Evolutionary conservation across 2,329 filamentous ascomycete genomes (phyloP), one percentile per base, ranked within the genome.

Genomic region (Verticillium dahliae): DNA sequence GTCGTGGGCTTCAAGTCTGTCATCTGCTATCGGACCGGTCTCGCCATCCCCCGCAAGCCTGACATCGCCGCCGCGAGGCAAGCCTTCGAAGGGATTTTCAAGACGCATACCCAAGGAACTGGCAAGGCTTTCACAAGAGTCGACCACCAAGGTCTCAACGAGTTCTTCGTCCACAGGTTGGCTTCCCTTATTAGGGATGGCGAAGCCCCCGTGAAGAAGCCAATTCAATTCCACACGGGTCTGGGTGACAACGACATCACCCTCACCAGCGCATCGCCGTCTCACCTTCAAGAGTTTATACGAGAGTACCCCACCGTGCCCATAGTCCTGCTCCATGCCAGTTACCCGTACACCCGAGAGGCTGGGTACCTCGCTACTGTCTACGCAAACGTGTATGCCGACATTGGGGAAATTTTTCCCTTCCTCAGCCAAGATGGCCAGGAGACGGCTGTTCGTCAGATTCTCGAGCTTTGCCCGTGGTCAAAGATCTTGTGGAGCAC

Each of bases 1-100:
- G 87, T 96, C 1, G 90, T 85, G 1, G 91, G 84, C 2, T 96
- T 96, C 81, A 95, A 96, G 73, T 90, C 87, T 1, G 86, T 93
- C 57, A 85, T 96, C 61, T 94, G 91, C 74, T 95, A 95, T 71
- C 83, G 91, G 14, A 90, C 87, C 0, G 91, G 91, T 0, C 78
- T 93, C 6, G 83, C 84, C 45, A 78, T 94, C 15, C 75, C 82
- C 0, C 65, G 66, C 9, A 65, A 69, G n/a, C 70, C 80, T 7
- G 75, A 81, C 60, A 71, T 79, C 1, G 76, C 78, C 1, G 77
- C 68, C 0, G 74, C 76, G 0, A 67, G 77, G 11, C 70, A 75
- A 31, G 75, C 74, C 1, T 78, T 83, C 34, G 60, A 65, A 14
- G 60, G 66, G 1, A 75, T 83, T 11, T 75, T 76, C 50, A 60